These are phyloP conservation scores for Gossypium sturtianum DNA, from an alignment of 345 rosid genomes.

Conservation along the genomic window DNA sequence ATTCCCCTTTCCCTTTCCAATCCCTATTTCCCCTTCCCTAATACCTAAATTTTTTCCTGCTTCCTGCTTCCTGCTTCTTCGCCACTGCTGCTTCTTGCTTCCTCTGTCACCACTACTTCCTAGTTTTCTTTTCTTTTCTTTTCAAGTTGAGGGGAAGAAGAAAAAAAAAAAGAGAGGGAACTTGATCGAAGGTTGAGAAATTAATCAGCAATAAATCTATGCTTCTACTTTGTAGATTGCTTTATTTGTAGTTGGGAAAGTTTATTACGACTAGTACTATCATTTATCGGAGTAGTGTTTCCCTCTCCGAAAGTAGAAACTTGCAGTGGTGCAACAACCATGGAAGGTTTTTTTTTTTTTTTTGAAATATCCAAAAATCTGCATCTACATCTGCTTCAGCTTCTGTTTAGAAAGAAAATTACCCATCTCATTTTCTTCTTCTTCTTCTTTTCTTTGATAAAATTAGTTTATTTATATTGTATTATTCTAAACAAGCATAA, in stretches of 20 bases:
- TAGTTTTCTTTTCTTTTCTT: not conserved
- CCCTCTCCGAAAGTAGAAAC: not conserved
- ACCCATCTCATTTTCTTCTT: constrained; percentile 6
- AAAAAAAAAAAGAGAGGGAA: not conserved
- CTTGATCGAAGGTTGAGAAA: constrained; percentile 38
- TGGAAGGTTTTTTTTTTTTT: not conserved
- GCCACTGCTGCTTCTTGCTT: too few relatives aligned
- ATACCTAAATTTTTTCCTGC: too few relatives aligned
- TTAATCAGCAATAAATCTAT: constrained; percentile 33
- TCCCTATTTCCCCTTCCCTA: too few relatives aligned
- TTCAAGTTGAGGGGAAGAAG: not conserved
- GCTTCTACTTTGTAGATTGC: constrained; percentile 23
- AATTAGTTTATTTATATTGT: not conserved
- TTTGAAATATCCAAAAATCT: too few relatives aligned
- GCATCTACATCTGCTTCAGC: not conserved
- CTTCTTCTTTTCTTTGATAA: not conserved
- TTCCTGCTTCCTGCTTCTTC: too few relatives aligned
- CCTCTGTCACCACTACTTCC: too few relatives aligned
- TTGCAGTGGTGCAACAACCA: not conserved
- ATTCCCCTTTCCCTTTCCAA: too few relatives aligned
- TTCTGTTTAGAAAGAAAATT: not conserved
- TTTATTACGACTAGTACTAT: not conserved
- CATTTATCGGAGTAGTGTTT: not conserved
- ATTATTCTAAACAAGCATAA: not conserved
- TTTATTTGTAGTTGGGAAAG: not conserved